These are phyloP conservation scores for Artemisia tridentata DNA, from an alignment of 129 eudicot species.

Conservation along the genomic window DNA sequence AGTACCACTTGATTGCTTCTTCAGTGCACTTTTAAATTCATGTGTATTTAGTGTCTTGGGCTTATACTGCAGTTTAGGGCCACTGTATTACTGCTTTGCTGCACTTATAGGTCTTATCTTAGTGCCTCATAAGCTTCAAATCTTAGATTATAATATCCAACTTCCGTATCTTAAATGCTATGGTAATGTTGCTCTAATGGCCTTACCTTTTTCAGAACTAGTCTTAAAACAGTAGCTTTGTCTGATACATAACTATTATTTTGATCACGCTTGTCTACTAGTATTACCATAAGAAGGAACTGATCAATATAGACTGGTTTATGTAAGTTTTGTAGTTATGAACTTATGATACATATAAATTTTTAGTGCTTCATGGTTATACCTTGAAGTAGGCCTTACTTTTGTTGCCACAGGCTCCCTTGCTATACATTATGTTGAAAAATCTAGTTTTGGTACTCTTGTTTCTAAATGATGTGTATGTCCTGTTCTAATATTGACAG, in stretches of 20 bases:
- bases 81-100: no score
- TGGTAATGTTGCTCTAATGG: constrained; percentile 15
- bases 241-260: not conserved
- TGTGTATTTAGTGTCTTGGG: constrained; percentile 11
- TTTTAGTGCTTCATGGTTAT: not conserved
- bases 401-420: not conserved
- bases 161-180: not conserved
- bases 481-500: not conserved
- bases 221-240: not conserved
- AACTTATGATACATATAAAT: not conserved
- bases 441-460: not conserved
- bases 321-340: not conserved
- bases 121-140: no score
- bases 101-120: no score
- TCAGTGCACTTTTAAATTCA: constrained; percentile 9
- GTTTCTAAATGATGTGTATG: not conserved
- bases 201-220: not conserved
- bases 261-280: constrained; percentile 6
- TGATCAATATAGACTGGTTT: not conserved
- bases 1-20: not conserved
- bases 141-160: no score
- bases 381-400: not conserved
- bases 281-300: constrained; percentile 1
- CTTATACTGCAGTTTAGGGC: no score
- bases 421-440: not conserved